Evolutionary conservation across 2,329 filamentous ascomycete genomes (phyloP), one percentile per base, ranked within the genome.

Genomic region (Penicillium concentricum): DNA sequence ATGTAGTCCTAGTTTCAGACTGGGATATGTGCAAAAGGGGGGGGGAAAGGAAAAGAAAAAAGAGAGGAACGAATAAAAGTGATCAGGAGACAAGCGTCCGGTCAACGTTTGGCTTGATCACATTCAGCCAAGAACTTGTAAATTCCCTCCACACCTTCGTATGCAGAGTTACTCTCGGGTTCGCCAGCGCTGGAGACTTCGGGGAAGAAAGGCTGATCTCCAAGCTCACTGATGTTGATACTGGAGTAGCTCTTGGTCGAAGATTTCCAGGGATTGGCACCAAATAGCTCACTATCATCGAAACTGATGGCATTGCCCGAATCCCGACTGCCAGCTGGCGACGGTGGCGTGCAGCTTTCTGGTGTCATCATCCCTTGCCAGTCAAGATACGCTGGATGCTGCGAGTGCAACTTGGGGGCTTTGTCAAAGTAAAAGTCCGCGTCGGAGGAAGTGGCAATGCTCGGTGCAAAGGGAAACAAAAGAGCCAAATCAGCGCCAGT

Each of bases 391-490:
- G 79, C 75, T 5, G 69, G 76, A 28, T 61, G 62, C 51, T 67
- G 63, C 28, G 68, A 54, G 54, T 67, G 61, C 45, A 69, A 60
- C 28, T 60, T 59, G 38, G 74, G 60, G 48, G 75, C 62, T 70
- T 73, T 62, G 75, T 79, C 58, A 69, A 78, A 64, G 73, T 79
- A 67, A 78, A 73, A 66, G 45, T 75, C 69, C 30, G 62, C 63
- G 45, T 69, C 84, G 75, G 28, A 80, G 76, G 45, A 78, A 64
- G 67, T 56, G 5, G 78, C 75, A 46, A 78, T 72, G 59, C 80
- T 86, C 0, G 92, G 89, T 0, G 92, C 92, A 67, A 91, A 96
- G 0, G 93, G 93, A 67, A 96, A 97, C 42, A 87, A 82, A 20
- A 97, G 81, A 5, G 91, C 91, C 62, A 94, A 82, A 2, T 89